Base-by-base conservation (phyloP, 2,329 filamentous ascomycete species). In the Nannizziopsis barbatae region DNA sequence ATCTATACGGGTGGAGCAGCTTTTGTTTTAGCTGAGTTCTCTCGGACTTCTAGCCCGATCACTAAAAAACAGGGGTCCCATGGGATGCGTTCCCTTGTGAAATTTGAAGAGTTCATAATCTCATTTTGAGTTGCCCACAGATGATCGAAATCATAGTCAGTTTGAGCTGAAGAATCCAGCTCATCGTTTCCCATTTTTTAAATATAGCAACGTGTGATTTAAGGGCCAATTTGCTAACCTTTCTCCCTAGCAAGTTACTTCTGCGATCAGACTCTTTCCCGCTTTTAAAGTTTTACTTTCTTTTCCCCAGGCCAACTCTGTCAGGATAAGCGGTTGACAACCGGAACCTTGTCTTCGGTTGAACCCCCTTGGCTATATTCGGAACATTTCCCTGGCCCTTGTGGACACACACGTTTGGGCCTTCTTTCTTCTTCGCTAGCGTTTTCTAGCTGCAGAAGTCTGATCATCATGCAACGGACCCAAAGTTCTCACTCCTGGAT, bases 381-480 rank as follows among this genome's bases (percentile, higher is more conserved):
- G 44, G 44, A 46, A 46, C 44, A 46, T 46, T 46, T 46, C 22
- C 22, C 22, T 27, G 22, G 36, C 44, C 17, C 14, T 12, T 18
- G 44, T 32, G 22, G 36, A 27, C 36, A 39, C 44, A 40, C 22
- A 33, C 20, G 36, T 40, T 46, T 46, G 36, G 44, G 44, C 36
- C 44, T 30, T 40, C 33, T 30, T 46, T 40, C 22, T 15, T 11
- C 36, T 27, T 39, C 5, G 36, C 22, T 11, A 33, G 27, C 8
- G 20, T 46, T 46, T 40, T 46, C 44, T 46, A 46, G 44, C 44
- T 40, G 44, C 44, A 46, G 44, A 46, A 46, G 44, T 22, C 44
- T 46, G 44, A 46, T 46, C 44, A 37, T 40, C 44, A 33, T 40
- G 36, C 31, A 46, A 32, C 44, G 44, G 33, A 20, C 20, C 43